Evolutionary conservation across 1,139 yeast genomes (phyloP).

Genomic region (Scheffersomyces titani): DNA sequence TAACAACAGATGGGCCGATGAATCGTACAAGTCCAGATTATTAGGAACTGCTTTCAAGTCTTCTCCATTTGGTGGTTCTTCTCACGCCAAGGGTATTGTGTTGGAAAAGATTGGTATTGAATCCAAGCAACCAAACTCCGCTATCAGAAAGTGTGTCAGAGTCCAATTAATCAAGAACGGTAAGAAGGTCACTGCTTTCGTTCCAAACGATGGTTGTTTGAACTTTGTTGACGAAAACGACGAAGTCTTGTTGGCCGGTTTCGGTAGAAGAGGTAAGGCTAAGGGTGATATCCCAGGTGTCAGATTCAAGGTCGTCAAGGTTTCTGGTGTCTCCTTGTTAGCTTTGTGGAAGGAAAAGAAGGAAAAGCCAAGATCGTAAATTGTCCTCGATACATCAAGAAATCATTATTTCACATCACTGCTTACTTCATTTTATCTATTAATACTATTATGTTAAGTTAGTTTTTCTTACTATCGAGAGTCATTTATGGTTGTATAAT

Average conservation of each 20-base stretch:
- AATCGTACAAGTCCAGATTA: slow-evolving; percentile 96
- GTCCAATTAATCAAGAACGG: slow-evolving; percentile 99
- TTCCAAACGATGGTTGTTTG: slow-evolving; percentile 99
- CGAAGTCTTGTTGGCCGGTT: slow-evolving; percentile 99
- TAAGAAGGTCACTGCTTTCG: slow-evolving; percentile 99
- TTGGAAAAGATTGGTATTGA: slow-evolving; percentile 99
- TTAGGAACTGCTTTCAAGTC: slow-evolving; percentile 99
- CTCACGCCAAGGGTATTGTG: slow-evolving; percentile 99
- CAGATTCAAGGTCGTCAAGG: slow-evolving; percentile 99
- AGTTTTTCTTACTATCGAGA: not conserved
- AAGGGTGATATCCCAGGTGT: slow-evolving; percentile 99
- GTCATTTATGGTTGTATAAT: not conserved
- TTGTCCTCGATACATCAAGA: slow-evolving; percentile 6
- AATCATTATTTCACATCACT: not conserved
- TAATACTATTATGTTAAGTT: not conserved
- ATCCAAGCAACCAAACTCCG: slow-evolving; percentile 99
- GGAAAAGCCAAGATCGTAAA: slow-evolving; percentile 99
- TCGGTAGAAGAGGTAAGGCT: slow-evolving; percentile 99
- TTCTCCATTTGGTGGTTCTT: slow-evolving; percentile 99
- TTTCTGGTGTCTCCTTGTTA: slow-evolving; percentile 98
- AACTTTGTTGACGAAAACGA: slow-evolving; percentile 99
- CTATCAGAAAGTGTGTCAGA: slow-evolving; percentile 99
- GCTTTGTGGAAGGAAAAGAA: slow-evolving; percentile 99
- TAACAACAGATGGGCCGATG: slow-evolving; percentile 99
- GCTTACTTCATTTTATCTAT: not conserved